Conservation (phyloP, 192 early-diverging fungal genomes). For the Backusella macrospora region DNA sequence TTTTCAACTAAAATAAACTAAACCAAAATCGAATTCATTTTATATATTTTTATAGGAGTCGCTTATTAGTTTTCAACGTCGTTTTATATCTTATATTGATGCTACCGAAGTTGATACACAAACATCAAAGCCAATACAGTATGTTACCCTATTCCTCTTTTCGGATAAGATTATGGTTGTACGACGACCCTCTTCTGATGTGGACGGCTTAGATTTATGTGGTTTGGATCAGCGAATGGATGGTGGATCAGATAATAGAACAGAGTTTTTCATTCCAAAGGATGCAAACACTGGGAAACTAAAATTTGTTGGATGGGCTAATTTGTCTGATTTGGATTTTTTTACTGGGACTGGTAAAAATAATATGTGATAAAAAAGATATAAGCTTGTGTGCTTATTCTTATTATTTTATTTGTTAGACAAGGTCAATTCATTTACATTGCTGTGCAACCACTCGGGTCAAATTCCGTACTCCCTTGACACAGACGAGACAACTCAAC, state of each 20-base stretch:
- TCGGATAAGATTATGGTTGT: conserved; percentile 40
- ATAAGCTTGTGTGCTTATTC: neutral
- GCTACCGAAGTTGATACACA: conserved; percentile 29
- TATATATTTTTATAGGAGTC: conserved; percentile 21
- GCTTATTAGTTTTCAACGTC: conserved; percentile 35
- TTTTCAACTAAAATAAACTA: neutral
- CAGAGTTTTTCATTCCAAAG: conserved; percentile 23
- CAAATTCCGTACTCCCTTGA: conserved; percentile 14
- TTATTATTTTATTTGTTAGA: neutral
- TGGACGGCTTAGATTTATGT: conserved; percentile 35
- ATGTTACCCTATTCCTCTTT: conserved; percentile 39
- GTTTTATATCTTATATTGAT: conserved; percentile 33
- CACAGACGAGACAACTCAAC: conserved; percentile 18
- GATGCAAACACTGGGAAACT: conserved; percentile 23
- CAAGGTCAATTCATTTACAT: conserved; percentile 27
- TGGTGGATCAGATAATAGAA: neutral
- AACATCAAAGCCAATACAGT: conserved; percentile 27
- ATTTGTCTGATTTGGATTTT: conserved; percentile 30
- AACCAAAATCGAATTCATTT: neutral
- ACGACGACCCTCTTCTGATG: conserved; percentile 26
- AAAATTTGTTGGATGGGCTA: conserved; percentile 38
- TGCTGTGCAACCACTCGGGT: conserved; percentile 20
- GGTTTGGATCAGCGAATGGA: conserved; percentile 26
- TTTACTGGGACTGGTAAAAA: conserved; percentile 28
- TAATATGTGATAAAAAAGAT: neutral